phyloP scores from a whole-genome alignment of 352 stramenopile species.

The Albugo candida region DNA sequence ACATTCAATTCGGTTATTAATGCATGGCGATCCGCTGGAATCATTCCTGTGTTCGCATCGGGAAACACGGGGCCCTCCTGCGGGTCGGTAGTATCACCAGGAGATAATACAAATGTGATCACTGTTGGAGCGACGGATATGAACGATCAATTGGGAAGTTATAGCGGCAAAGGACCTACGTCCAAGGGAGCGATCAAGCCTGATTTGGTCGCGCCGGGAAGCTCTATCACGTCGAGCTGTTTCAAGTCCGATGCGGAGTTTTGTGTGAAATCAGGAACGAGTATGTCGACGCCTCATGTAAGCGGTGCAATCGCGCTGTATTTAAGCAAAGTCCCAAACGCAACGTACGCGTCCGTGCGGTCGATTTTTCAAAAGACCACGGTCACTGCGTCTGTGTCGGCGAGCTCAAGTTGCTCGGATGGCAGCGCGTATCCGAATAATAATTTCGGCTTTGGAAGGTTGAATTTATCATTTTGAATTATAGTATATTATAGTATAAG shows the following conservation, averaged over 20 bases:
- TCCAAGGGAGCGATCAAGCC: slow-evolving; percentile 20
- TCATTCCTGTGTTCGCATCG: slow-evolving; percentile 29
- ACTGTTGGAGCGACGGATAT: slow-evolving; percentile 17
- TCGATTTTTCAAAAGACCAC: slow-evolving; percentile 4
- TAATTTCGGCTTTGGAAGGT: slow-evolving; percentile 12
- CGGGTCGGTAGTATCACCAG: slow-evolving; percentile 13
- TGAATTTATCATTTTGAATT: slow-evolving; percentile 3
- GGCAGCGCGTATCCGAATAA: slow-evolving; percentile 12
- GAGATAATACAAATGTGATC: slow-evolving; percentile 17
- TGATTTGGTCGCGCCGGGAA: slow-evolving; percentile 19
- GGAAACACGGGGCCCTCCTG: slow-evolving; percentile 24
- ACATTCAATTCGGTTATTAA: slow-evolving; percentile 18
- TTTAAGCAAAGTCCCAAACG: slow-evolving; percentile 16
- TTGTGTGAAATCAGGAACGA: slow-evolving; percentile 23
- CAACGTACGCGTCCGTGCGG: slow-evolving; percentile 9
- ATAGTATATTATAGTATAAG: no score
- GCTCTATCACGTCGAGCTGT: slow-evolving; percentile 18
- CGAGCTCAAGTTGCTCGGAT: not conserved
- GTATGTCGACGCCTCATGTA: slow-evolving; percentile 30
- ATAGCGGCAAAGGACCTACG: slow-evolving; percentile 21
- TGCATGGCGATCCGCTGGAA: slow-evolving; percentile 23
- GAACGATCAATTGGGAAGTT: slow-evolving; percentile 15
- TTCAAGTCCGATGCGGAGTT: slow-evolving; percentile 18
- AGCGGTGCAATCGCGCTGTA: slow-evolving; percentile 25
- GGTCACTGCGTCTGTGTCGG: slow-evolving; percentile 7